Base-by-base conservation (phyloP, 2,329 filamentous ascomycete genomes). In the Penicillium sp. region DNA sequence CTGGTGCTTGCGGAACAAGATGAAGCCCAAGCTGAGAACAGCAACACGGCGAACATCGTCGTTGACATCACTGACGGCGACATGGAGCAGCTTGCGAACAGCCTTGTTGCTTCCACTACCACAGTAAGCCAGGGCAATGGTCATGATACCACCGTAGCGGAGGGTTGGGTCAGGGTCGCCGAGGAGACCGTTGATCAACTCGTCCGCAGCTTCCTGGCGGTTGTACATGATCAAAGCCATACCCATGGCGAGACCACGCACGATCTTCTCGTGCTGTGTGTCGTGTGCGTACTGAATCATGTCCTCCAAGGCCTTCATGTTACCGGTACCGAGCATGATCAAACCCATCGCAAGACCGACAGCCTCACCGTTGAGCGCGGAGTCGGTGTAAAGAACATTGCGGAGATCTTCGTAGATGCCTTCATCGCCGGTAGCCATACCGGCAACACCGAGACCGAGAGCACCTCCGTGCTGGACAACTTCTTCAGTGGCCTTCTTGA, bases 181-280 rank as follows among this genome's bases (percentile, higher is more conserved):
- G 34, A 99, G 83, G 2, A 99, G 86, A 45, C 91, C 92, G 69
- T 96, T 93, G 62, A 99, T 95, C 65, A 97, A 84, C 68, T 94
- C 90, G 74, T 99, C 94, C 11, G 94, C 94, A 60, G 89, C 89
- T 75, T 99, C 94, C 76, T 97, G 92, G 56, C 92, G 89, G 45
- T 89, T 92, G 67, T 94, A 99, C 93, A 97, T 97, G 79, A 99
- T 96, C 56, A 99, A 81, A 10, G 94, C 92, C 91, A 99, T 97
- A 55, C 94, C 94, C 63, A 99, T 85, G 31, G 94, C 93, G 56
- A 97, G 85, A 71, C 94, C 94, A 47, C 94, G 91, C 22, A 99
- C 92, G 69, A 96, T 97, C 83, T 99, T 99, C 80, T 99, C 94
- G 77, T 99, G 94, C 58, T 95, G 93, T 1, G 94, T 99, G 64